These are phyloP conservation scores for Toxoplasma gondii DNA, from an alignment of 169 alveolate species.

Conservation along the genomic window DNA sequence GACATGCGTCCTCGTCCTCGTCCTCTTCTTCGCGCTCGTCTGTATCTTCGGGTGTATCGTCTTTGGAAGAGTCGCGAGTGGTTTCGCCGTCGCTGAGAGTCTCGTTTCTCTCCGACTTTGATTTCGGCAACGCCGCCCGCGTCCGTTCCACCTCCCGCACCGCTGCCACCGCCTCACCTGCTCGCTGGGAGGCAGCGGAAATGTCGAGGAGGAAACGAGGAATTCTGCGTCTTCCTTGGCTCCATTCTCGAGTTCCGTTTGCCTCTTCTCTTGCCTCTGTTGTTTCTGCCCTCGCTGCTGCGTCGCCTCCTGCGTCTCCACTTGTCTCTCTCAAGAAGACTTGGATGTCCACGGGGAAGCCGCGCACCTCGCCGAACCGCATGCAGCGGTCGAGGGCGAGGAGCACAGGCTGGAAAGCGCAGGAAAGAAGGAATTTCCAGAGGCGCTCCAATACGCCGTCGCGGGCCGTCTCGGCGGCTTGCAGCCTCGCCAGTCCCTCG, in stretches of 20 bases:
- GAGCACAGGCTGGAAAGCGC: neutral
- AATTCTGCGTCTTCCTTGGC: neutral
- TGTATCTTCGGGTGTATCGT: no score
- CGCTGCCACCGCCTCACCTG: neutral
- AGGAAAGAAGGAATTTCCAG: neutral
- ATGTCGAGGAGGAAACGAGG: neutral
- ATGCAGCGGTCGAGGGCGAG: slow-evolving; percentile 6
- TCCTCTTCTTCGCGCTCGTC: no score
- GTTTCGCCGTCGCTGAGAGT: no score
- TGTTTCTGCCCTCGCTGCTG: no score
- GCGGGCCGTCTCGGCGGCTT: slow-evolving; percentile 7
- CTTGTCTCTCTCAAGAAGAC: neutral
- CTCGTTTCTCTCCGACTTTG: no score
- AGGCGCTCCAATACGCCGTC: neutral
- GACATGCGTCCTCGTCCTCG: neutral
- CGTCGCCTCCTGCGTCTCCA: neutral
- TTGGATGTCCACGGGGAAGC: neutral
- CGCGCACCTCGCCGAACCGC: slow-evolving; percentile 3
- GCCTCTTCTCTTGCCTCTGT: no score
- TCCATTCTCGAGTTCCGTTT: no score
- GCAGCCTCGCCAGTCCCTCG: slow-evolving; percentile 3
- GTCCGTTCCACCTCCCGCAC: neutral
- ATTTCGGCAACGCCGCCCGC: no score
- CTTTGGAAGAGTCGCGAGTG: no score
- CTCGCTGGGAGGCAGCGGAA: neutral